These are phyloP conservation scores for Chlorella sorokiniana DNA, from an alignment of 139 green algal species.

Conservation along the genomic window DNA sequence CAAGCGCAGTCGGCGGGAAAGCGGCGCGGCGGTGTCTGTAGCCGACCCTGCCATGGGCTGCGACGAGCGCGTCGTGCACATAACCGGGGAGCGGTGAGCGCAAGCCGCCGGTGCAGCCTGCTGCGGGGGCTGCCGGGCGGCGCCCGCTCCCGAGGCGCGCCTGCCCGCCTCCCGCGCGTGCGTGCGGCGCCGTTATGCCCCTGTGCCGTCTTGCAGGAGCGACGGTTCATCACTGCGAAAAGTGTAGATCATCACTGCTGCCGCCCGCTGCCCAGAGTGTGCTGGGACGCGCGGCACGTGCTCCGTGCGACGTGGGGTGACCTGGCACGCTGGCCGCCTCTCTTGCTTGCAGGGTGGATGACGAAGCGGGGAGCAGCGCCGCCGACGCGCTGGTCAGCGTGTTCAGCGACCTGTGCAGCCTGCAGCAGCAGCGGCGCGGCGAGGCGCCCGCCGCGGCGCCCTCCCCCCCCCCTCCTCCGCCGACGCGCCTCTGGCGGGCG, in stretches of 20 bases:
- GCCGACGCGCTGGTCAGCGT: constrained; percentile 23
- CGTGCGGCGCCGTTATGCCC: too few relatives aligned
- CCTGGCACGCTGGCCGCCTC: too few relatives aligned
- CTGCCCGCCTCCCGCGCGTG: too few relatives aligned
- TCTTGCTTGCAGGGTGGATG: constrained; percentile 5
- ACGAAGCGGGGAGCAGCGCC: background rate
- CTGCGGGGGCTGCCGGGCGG: background rate
- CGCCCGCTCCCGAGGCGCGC: too few relatives aligned
- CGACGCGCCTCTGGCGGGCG: background rate
- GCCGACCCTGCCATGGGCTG: constrained; percentile 40
- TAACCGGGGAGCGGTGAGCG: constrained; percentile 26
- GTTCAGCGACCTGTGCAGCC: constrained; percentile 23
- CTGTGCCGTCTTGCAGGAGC: too few relatives aligned
- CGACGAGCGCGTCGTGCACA: constrained; percentile 42
- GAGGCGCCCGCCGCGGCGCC: background rate
- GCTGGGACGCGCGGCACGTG: too few relatives aligned
- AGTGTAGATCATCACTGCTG: too few relatives aligned
- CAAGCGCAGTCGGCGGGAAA: constrained; percentile 24
- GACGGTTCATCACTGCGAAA: too few relatives aligned
- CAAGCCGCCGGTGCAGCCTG: background rate
- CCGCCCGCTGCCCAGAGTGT: too few relatives aligned
- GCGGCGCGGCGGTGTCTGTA: constrained; percentile 21
- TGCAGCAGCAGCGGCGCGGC: background rate
- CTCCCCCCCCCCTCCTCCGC: background rate
- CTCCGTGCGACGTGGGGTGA: too few relatives aligned